These are phyloP conservation scores for Rhizopogon parksii DNA, from an alignment of 1,284 basidiomycete genomes.

Conservation along the genomic window DNA sequence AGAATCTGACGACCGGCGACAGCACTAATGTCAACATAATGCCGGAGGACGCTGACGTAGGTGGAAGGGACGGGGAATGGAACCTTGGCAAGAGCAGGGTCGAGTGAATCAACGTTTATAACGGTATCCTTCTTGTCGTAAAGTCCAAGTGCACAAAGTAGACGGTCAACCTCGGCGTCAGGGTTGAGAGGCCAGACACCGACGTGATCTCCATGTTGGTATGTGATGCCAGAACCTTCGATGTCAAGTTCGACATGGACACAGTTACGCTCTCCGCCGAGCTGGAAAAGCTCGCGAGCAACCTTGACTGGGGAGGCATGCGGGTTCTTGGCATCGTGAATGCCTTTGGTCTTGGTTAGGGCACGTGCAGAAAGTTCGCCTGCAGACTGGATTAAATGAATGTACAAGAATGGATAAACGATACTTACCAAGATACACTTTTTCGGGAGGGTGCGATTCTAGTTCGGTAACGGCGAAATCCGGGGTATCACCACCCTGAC, in stretches of 20 bases:
- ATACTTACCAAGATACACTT: constrained; percentile 80
- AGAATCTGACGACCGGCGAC: constrained; percentile 92
- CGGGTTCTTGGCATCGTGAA: constrained; percentile 96
- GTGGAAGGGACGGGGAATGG: constrained; percentile 98
- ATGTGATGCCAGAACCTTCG: constrained; percentile 93
- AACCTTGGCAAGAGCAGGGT: constrained; percentile 96
- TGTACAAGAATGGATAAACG: constrained; percentile 2
- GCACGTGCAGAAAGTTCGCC: constrained; percentile 88
- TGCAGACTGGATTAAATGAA: constrained; percentile 21
- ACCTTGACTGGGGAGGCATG: constrained; percentile 78
- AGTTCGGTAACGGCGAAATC: constrained; percentile 92
- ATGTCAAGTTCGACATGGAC: constrained; percentile 94
- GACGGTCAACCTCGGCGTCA: constrained; percentile 85
- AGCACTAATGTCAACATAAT: constrained; percentile 95
- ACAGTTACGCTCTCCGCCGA: constrained; percentile 80
- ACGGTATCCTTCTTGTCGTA: constrained; percentile 71
- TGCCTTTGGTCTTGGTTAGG: constrained; percentile 84
- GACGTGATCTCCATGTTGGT: constrained; percentile 97
- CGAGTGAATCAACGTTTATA: constrained; percentile 91
- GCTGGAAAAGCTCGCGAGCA: constrained; percentile 80
- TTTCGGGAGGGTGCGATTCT: constrained; percentile 65
- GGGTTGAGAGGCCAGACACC: constrained; percentile 97
- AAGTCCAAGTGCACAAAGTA: constrained; percentile 83
- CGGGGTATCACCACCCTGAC: constrained; percentile 90
- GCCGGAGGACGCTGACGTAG: constrained; percentile 88